These are phyloP conservation scores for Penicillium sclerotiorum DNA, from an alignment of 2,329 filamentous ascomycete genomes.

Conservation along the genomic window DNA sequence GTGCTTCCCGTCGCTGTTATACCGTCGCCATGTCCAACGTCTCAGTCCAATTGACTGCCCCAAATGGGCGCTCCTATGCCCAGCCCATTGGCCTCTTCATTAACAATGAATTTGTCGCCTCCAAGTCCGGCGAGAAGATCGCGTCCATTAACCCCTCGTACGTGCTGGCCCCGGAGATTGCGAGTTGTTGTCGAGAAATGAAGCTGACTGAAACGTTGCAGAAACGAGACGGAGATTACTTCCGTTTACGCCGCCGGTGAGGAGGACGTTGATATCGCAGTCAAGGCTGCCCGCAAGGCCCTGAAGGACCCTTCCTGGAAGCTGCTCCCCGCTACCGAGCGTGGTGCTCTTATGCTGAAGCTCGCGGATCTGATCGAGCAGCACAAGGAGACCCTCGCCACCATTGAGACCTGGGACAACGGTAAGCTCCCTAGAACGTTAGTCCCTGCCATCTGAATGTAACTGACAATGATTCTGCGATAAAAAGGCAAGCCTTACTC, in stretches of 20 bases:
- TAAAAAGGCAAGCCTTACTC: slow-evolving; percentile 45
- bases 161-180: slow-evolving; percentile 12
- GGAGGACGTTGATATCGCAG: slow-evolving; percentile 37
- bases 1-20: slow-evolving; percentile 25
- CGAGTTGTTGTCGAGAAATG: neutral
- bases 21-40: slow-evolving; percentile 41
- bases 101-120: slow-evolving; percentile 76
- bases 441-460: too few relatives aligned
- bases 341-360: slow-evolving; percentile 68
- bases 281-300: slow-evolving; percentile 38
- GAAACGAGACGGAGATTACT: slow-evolving; percentile 68
- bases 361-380: slow-evolving; percentile 70
- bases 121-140: slow-evolving; percentile 66
- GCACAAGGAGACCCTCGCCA: slow-evolving; percentile 64
- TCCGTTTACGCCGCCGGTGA: slow-evolving; percentile 64
- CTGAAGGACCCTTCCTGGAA: slow-evolving; percentile 41
- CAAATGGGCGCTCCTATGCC: slow-evolving; percentile 71
- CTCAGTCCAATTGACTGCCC: slow-evolving; percentile 65
- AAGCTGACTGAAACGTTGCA: slow-evolving; percentile 31
- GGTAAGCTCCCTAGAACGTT: slow-evolving; percentile 60
- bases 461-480: neutral
- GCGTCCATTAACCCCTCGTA: slow-evolving; percentile 68
- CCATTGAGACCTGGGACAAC: slow-evolving; percentile 78
- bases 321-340: slow-evolving; percentile 54
- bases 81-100: slow-evolving; percentile 81